Conservation (phyloP, 257 asterid genomes). For the Schizonepeta tenuifolia region DNA sequence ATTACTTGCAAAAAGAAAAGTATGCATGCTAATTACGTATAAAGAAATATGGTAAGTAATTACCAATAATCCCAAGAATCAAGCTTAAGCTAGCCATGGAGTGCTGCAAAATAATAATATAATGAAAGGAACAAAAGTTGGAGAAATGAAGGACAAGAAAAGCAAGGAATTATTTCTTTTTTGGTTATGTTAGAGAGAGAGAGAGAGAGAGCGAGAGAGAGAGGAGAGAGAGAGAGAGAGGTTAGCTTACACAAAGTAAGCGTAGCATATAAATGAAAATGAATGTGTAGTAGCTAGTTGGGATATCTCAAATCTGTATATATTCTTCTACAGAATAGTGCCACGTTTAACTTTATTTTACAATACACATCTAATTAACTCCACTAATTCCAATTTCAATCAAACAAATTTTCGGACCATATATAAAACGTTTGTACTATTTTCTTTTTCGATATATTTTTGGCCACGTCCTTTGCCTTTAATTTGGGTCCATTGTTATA, state of each 20-base stretch:
- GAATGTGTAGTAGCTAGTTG: neutral
- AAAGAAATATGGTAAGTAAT: neutral
- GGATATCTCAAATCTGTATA: neutral
- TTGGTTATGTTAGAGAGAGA: too few relatives aligned
- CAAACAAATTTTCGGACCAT: too few relatives aligned
- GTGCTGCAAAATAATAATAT: neutral
- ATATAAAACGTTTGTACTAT: neutral
- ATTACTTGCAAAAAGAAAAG: too few relatives aligned
- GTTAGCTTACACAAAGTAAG: slow-evolving; percentile 2
- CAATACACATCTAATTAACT: neutral
- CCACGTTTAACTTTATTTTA: slow-evolving; percentile 20
- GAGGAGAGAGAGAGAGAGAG: neutral
- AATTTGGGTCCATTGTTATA: neutral
- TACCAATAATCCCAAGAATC: slow-evolving; percentile 58
- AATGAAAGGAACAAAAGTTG: neutral
- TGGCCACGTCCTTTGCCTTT: too few relatives aligned
- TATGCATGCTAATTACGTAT: neutral
- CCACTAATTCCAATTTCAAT: slow-evolving; percentile 6
- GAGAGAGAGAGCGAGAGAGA: too few relatives aligned
- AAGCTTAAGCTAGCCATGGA: slow-evolving; percentile 48
- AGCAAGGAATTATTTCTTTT: neutral
- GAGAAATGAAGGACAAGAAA: neutral
- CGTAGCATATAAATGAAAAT: slow-evolving; percentile 12
- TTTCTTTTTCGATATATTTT: neutral
- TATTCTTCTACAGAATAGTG: slow-evolving; percentile 16